Evolutionary conservation across 352 stramenopile species (phyloP).

Genomic region (Peronospora destructor): DNA sequence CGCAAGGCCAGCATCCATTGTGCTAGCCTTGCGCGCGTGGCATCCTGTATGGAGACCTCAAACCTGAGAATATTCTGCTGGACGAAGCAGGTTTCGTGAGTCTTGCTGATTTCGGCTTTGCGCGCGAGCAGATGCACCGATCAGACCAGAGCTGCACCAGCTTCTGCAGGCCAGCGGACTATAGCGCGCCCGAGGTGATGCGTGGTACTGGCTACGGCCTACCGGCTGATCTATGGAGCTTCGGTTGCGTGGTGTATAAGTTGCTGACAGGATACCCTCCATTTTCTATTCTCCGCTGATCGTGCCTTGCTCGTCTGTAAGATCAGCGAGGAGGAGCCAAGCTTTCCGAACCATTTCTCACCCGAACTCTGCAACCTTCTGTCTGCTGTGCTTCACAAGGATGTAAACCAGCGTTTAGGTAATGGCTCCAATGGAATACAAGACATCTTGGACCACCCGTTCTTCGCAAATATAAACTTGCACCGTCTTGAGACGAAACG

Average conservation of each 20-base stretch:
- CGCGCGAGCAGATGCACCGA: slow-evolving; percentile 42
- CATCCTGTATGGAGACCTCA: slow-evolving; percentile 87
- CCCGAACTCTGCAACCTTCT: slow-evolving; percentile 51
- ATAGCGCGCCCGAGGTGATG: slow-evolving; percentile 80
- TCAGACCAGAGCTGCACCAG: slow-evolving; percentile 63
- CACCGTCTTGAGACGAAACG: slow-evolving; percentile 70
- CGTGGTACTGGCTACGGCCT: slow-evolving; percentile 66
- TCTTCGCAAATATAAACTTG: slow-evolving; percentile 72
- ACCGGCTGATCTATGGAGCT: slow-evolving; percentile 79
- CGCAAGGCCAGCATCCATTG: no score
- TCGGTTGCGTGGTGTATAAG: slow-evolving; percentile 86
- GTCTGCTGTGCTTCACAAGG: slow-evolving; percentile 54
- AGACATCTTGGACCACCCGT: slow-evolving; percentile 66
- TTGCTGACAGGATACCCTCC: slow-evolving; percentile 78
- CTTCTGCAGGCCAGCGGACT: slow-evolving; percentile 80
- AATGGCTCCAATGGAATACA: slow-evolving; percentile 54
- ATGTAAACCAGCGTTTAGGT: slow-evolving; percentile 48
- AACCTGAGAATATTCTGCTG: slow-evolving; percentile 88
- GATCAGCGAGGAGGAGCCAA: slow-evolving; percentile 89
- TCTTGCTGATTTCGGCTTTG: slow-evolving; percentile 81
- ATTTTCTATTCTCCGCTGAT: slow-evolving; percentile 87
- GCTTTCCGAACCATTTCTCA: slow-evolving; percentile 89
- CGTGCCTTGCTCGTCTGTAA: slow-evolving; percentile 94
- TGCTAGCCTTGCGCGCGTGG: slow-evolving; percentile 15
- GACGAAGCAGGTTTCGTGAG: slow-evolving; percentile 87